phyloP scores from a whole-genome alignment of 768 basidiomycete genomes.

The Pleurotus giganteus region DNA sequence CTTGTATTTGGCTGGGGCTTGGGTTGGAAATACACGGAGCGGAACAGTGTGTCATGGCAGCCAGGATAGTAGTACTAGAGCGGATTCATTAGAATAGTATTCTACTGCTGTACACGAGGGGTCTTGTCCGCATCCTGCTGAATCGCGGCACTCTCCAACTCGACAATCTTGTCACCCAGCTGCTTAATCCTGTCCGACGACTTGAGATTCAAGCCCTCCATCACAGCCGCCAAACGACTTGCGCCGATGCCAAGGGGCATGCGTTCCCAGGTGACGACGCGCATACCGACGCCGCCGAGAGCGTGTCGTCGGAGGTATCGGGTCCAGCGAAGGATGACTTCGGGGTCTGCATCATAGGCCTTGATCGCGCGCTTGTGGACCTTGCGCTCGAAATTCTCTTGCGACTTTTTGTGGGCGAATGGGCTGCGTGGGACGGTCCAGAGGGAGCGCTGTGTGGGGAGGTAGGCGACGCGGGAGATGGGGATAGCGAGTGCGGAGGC shows the following conservation, averaged over 20 bases:
- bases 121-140: constrained; percentile 6
- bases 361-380: constrained; percentile 86
- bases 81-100: neutral
- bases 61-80: neutral
- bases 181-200: constrained; percentile 34
- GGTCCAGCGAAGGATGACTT: constrained; percentile 79
- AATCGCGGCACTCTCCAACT: constrained; percentile 27
- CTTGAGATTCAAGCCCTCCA: constrained; percentile 23
- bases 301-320: constrained; percentile 73
- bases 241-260: constrained; percentile 48
- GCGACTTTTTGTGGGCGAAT: constrained; percentile 90
- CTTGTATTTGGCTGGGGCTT: too few relatives aligned
- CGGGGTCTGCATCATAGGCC: constrained; percentile 83
- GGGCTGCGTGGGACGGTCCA: constrained; percentile 87
- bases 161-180: constrained; percentile 40
- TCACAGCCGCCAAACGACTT: constrained; percentile 20
- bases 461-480: constrained; percentile 54
- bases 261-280: constrained; percentile 75
- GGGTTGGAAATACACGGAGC: too few relatives aligned
- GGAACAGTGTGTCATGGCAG: too few relatives aligned
- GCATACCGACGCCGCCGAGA: constrained; percentile 85
- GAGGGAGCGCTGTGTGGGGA: constrained; percentile 74
- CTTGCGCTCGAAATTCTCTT: constrained; percentile 91
- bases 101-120: neutral
- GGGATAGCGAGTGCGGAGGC: constrained; percentile 87